Conservation (phyloP, 345 rosid species). For the Populus pruinosa region DNA sequence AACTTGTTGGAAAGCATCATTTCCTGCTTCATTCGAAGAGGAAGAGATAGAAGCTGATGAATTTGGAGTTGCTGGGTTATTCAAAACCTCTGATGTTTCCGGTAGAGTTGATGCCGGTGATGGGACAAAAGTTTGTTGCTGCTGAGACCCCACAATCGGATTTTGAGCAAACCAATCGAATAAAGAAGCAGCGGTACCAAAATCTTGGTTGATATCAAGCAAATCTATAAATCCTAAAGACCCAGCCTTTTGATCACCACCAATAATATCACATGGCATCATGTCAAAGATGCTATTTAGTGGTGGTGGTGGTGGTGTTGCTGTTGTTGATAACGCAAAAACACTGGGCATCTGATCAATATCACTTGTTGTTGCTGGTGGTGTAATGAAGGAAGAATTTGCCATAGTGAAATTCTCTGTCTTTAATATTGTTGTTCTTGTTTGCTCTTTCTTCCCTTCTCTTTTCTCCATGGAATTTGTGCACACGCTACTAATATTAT, state of each 20-base stretch:
- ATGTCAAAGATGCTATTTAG: constrained; percentile 57
- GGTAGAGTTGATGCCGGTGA: constrained; percentile 42
- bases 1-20: constrained; percentile 10
- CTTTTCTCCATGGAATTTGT: constrained; percentile 31
- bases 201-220: constrained; percentile 42
- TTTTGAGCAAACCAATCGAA: constrained; percentile 46
- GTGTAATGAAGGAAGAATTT: constrained; percentile 32
- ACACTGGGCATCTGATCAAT: constrained; percentile 41
- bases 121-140: constrained; percentile 23
- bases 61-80: constrained; percentile 75
- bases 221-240: constrained; percentile 52
- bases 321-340: constrained; percentile 2
- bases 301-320: not conserved
- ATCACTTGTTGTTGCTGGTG: not conserved
- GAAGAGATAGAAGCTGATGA: constrained; percentile 69
- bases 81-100: constrained; percentile 75
- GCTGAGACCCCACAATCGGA: constrained; percentile 15
- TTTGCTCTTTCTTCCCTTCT: not conserved
- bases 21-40: constrained; percentile 69
- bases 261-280: constrained; percentile 32
- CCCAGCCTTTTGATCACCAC: constrained; percentile 11
- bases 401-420: constrained; percentile 27
- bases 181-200: constrained; percentile 35
- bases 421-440: constrained; percentile 5
- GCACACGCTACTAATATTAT: not conserved